phyloP scores from a whole-genome alignment of 257 asterid species.

The Nicotiana attenuata region DNA sequence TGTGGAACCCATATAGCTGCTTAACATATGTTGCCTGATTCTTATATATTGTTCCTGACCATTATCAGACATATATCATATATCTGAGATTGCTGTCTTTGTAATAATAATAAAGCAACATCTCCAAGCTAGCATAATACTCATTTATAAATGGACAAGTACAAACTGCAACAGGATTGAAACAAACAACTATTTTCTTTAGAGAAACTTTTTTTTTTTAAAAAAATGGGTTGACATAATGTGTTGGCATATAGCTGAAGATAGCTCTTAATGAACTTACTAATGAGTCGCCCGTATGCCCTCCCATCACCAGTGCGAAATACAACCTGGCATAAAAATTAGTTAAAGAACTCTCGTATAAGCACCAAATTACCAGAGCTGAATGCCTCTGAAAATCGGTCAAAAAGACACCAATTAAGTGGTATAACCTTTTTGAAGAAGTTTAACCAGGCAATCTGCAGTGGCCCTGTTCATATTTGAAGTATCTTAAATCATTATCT shows the following conservation, averaged over 20 bases:
- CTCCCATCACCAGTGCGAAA: slow-evolving; percentile 59
- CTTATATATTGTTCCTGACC: background rate
- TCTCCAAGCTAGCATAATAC: background rate
- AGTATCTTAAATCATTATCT: slow-evolving; percentile 7
- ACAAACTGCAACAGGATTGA: background rate
- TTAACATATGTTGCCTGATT: background rate
- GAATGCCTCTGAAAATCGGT: background rate
- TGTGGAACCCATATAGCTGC: background rate
- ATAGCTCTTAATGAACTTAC: slow-evolving; percentile 28
- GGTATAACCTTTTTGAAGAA: slow-evolving; percentile 53
- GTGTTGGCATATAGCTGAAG: background rate
- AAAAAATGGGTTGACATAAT: background rate
- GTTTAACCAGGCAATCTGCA: slow-evolving; percentile 61
- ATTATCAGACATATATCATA: background rate
- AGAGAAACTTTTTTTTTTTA: background rate
- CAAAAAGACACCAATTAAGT: background rate
- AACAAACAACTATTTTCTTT: background rate
- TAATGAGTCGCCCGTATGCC: slow-evolving; percentile 66
- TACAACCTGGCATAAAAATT: slow-evolving; percentile 38
- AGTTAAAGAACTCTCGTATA: background rate
- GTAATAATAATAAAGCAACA: background rate
- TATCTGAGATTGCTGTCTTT: background rate
- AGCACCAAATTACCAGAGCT: slow-evolving; percentile 3
- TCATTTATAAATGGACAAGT: background rate
- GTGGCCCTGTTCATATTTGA: slow-evolving; percentile 42